Evolutionary conservation across 2,329 filamentous ascomycete species (phyloP), one percentile per base, ranked within the genome.

Genomic region (Fusarium robinianum): DNA sequence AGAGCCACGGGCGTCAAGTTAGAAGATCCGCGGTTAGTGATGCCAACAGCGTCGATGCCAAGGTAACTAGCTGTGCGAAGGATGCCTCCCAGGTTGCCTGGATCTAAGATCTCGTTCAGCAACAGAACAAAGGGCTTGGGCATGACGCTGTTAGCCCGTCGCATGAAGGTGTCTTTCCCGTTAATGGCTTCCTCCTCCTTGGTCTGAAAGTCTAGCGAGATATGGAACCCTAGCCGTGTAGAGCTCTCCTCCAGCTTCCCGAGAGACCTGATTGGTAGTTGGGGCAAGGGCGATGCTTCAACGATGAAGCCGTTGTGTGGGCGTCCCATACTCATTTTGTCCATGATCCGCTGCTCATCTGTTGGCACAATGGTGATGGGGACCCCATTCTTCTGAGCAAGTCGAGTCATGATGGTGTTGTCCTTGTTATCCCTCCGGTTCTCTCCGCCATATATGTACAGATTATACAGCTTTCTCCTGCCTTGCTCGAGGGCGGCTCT

Each of bases 301-400:
- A 99, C 78, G 11, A 97, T 76, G 57, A 86, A 85, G 32, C 92
- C 91, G 63, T 97, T 96, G 69, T 99, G 92, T 22, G 92, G 90
- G 26, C 94, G 80, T 1, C 85, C 84, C 42, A 76, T 79, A 54
- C 87, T 88, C 81, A 95, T 88, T 68, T 88, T 91, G 67, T 95
- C 85, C 71, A 99, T 78, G 26, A 90, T 72, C 1, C 78, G 79
- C 46, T 88, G 71, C 63, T 84, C 84, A 1, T 77, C 73, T 14
- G 80, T 80, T 24, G 66, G 67, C 15, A 92, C 79, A 29, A 79
- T 69, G 5, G 75, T 75, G 24, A 89, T 73, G 4, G 72, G 65
- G 5, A 94, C 68, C 9, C 73, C 69, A 12, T 69, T 71, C 25
- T 64, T 65, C 21, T 63, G 58, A 4, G 83, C 82, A 10, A 82